Percentiles rank a stretch among this genome's conserved stretches.
phyloP scores from a whole-genome alignment of 306 rosid genomes.

The Dalbergia cochinchinensis region DNA sequence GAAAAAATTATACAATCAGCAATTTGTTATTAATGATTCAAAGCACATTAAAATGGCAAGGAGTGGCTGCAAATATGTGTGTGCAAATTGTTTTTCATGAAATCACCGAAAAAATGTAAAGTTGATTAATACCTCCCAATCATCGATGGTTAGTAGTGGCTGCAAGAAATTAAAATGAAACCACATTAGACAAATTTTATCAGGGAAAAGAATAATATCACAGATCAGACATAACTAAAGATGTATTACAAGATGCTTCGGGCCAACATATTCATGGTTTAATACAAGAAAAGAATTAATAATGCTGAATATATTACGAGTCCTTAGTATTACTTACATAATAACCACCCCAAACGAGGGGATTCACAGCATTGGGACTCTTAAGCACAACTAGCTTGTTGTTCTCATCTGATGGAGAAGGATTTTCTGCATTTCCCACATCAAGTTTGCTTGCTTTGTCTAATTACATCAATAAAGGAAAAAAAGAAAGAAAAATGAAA shows the following conservation, averaged over 20 bases:
- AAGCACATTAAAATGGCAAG: background rate
- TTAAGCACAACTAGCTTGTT: conserved; percentile 76
- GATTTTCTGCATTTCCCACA: conserved; percentile 78
- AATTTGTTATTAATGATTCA: conserved; percentile 4
- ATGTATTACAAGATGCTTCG: background rate
- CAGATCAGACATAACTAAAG: no score
- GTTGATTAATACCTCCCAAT: conserved; percentile 81
- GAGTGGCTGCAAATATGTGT: no score
- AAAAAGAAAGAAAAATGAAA: background rate
- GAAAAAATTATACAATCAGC: no score
- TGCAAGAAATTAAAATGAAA: conserved; percentile 57
- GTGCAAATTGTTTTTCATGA: background rate
- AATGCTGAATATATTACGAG: no score
- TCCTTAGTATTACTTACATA: conserved; percentile 57
- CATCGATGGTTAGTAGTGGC: conserved; percentile 92
- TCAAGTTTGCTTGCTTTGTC: conserved; percentile 75
- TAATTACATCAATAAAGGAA: conserved; percentile 26
- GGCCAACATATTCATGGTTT: no score
- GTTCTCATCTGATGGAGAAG: conserved; percentile 72
- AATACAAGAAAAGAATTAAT: no score
- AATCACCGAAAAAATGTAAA: background rate
- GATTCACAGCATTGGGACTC: conserved; percentile 91
- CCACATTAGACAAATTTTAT: conserved; percentile 9
- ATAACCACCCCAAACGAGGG: conserved; percentile 78
- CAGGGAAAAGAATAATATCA: background rate